A percentile compares a stretch with the other conserved stretches of the same genome.
Conservation (phyloP, 2,329 filamentous ascomycete genomes). For the Hawksworthiomyces lignivorus region DNA sequence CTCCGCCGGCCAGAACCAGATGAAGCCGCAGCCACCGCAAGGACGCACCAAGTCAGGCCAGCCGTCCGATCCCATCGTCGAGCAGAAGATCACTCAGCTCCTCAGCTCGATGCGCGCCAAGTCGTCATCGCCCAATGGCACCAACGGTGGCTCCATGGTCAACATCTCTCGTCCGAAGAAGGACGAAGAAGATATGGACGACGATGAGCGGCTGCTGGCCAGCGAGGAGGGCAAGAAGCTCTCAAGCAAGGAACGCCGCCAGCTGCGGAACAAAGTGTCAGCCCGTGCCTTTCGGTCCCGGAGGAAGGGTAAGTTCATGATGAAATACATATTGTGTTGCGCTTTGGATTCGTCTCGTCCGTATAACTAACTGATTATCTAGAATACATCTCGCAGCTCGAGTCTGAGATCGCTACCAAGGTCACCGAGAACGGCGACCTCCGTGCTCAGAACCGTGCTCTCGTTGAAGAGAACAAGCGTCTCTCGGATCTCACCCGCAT, state of each 20-base stretch:
- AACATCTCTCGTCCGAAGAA: conserved; percentile 69
- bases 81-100: conserved; percentile 90
- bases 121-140: conserved; percentile 44
- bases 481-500: conserved; percentile 71
- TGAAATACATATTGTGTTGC: no score
- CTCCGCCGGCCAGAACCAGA: conserved; percentile 30
- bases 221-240: conserved; percentile 98
- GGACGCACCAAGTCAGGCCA: conserved; percentile 44
- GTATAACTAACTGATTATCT: conserved; percentile 49
- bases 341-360: no score
- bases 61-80: conserved; percentile 62
- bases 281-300: conserved; percentile 95
- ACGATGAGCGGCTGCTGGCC: conserved; percentile 87
- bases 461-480: conserved; percentile 79
- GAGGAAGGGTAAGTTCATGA: conserved; percentile 90
- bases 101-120: conserved; percentile 87
- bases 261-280: conserved; percentile 98
- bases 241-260: conserved; percentile 93
- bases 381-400: conserved; percentile 97
- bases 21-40: conserved; percentile 35
- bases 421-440: conserved; percentile 77
- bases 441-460: conserved; percentile 69
- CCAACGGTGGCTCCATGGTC: conserved; percentile 44
- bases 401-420: conserved; percentile 78
- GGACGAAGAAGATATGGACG: conserved; percentile 98